phyloP scores from a whole-genome alignment of 2,329 filamentous ascomycete genomes.

The Hirsutella minnesotensis region DNA sequence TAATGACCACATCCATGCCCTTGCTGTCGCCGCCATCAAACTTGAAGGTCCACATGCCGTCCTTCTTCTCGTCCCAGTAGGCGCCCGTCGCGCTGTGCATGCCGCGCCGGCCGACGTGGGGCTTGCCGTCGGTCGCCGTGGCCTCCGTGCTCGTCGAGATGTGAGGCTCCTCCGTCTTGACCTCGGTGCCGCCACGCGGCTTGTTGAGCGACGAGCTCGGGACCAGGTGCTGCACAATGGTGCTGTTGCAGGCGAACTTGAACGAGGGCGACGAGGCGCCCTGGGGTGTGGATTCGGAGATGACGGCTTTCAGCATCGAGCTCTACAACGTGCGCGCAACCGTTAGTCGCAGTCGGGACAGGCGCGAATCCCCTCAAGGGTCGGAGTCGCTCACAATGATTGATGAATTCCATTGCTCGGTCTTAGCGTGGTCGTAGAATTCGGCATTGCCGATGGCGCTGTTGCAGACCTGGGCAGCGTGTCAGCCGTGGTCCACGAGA shows the following conservation, averaged over 20 bases:
- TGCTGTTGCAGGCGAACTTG: slow-evolving; percentile 97
- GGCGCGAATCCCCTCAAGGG: neutral
- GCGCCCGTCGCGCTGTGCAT: slow-evolving; percentile 82
- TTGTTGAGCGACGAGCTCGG: slow-evolving; percentile 54
- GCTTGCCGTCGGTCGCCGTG: slow-evolving; percentile 50
- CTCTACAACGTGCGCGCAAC: slow-evolving; percentile 37
- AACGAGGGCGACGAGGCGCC: slow-evolving; percentile 50
- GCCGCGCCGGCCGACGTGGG: slow-evolving; percentile 72
- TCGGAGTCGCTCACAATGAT: slow-evolving; percentile 65
- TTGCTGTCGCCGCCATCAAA: slow-evolving; percentile 58
- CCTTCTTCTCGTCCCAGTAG: slow-evolving; percentile 84
- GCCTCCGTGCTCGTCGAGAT: slow-evolving; percentile 42
- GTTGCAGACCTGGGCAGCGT: slow-evolving; percentile 65
- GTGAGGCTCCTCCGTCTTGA: slow-evolving; percentile 35
- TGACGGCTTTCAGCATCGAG: slow-evolving; percentile 64
- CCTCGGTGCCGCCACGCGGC: slow-evolving; percentile 37
- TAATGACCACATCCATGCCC: slow-evolving; percentile 58
- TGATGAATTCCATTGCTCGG: slow-evolving; percentile 76
- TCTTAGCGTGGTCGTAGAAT: slow-evolving; percentile 78
- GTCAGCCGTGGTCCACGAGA: neutral
- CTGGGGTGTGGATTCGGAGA: slow-evolving; percentile 57
- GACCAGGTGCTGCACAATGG: slow-evolving; percentile 88
- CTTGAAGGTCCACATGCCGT: slow-evolving; percentile 85
- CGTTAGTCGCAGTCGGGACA: slow-evolving; percentile 1
- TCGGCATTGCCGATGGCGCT: slow-evolving; percentile 61